Conservation (phyloP, 768 basidiomycete species). For the Amyloporia xantha region DNA sequence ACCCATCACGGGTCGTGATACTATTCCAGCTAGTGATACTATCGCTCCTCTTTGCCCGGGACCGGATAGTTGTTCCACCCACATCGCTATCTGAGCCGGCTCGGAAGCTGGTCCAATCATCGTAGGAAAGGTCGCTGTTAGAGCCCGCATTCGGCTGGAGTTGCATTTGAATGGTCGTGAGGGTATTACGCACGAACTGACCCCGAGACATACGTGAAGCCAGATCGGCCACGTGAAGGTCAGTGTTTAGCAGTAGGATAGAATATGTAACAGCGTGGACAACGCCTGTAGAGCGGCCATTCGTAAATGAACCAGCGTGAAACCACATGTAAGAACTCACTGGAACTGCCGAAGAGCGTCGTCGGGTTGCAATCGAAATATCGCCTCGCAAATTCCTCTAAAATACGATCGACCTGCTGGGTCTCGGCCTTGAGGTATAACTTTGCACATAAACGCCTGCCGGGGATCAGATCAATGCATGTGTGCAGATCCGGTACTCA, state of each 20-base stretch:
- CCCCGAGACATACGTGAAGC: constrained; percentile 81
- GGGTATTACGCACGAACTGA: constrained; percentile 91
- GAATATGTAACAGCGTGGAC: constrained; percentile 96
- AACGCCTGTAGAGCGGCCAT: constrained; percentile 47
- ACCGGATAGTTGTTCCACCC: constrained; percentile 24
- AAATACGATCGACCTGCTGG: constrained; percentile 94
- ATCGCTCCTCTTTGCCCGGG: constrained; percentile 69
- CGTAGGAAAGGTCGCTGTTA: constrained; percentile 54
- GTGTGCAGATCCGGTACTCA: constrained; percentile 20
- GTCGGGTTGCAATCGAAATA: constrained; percentile 90
- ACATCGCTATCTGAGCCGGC: constrained; percentile 56
- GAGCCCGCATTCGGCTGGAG: constrained; percentile 53
- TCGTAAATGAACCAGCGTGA: background rate
- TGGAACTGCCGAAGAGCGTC: constrained; percentile 75
- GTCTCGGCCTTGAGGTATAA: constrained; percentile 94
- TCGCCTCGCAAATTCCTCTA: constrained; percentile 83
- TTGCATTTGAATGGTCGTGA: constrained; percentile 79
- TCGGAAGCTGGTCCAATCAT: constrained; percentile 59
- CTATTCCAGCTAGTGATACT: constrained; percentile 86
- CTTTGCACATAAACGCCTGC: constrained; percentile 82
- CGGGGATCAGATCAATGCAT: background rate
- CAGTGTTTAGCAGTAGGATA: constrained; percentile 90
- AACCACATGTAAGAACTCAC: constrained; percentile 38
- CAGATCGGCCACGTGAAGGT: constrained; percentile 93
- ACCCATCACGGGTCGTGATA: constrained; percentile 26